These are phyloP conservation scores for Botrytis medusae DNA, from an alignment of 2,329 filamentous ascomycete genomes.

Conservation along the genomic window DNA sequence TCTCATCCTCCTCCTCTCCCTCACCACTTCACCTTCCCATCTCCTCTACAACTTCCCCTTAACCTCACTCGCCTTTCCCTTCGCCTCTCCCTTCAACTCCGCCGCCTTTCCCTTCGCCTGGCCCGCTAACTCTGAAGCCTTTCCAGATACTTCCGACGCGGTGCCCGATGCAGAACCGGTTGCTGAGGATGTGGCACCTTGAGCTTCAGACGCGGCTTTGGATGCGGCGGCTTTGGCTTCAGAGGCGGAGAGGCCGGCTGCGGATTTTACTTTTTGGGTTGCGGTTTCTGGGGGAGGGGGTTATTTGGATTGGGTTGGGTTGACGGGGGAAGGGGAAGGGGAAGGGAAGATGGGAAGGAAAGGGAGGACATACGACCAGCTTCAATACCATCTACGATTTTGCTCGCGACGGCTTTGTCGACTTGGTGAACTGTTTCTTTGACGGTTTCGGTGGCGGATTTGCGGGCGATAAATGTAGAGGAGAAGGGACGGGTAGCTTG, in stretches of 20 bases:
- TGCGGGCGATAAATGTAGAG: background rate
- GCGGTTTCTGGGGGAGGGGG: slow-evolving; percentile 38
- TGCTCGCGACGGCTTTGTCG: slow-evolving; percentile 60
- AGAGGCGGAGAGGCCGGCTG: slow-evolving; percentile 41
- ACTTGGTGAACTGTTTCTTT: slow-evolving; percentile 61
- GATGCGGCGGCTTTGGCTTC: slow-evolving; percentile 38
- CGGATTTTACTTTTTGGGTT: slow-evolving; percentile 51
- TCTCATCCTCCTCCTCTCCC: no score
- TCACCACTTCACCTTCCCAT: background rate
- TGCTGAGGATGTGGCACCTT: slow-evolving; percentile 40
- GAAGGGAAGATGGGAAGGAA: background rate
- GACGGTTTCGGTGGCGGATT: background rate
- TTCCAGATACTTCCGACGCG: slow-evolving; percentile 43
- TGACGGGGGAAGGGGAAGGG: background rate
- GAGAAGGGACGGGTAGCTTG: background rate
- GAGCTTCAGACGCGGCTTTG: slow-evolving; percentile 36
- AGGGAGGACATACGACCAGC: slow-evolving; percentile 50
- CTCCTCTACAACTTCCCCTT: background rate
- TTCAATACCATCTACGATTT: slow-evolving; percentile 62
- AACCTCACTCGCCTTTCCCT: slow-evolving; percentile 29
- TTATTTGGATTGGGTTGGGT: background rate
- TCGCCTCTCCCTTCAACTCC: slow-evolving; percentile 44
- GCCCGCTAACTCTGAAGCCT: slow-evolving; percentile 44
- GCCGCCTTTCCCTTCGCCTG: slow-evolving; percentile 42
- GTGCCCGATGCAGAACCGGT: slow-evolving; percentile 40